Evolutionary conservation across 2,329 filamentous ascomycete genomes (phyloP), one percentile per base, ranked within the genome.

Genomic region (Cercospora sesami): DNA sequence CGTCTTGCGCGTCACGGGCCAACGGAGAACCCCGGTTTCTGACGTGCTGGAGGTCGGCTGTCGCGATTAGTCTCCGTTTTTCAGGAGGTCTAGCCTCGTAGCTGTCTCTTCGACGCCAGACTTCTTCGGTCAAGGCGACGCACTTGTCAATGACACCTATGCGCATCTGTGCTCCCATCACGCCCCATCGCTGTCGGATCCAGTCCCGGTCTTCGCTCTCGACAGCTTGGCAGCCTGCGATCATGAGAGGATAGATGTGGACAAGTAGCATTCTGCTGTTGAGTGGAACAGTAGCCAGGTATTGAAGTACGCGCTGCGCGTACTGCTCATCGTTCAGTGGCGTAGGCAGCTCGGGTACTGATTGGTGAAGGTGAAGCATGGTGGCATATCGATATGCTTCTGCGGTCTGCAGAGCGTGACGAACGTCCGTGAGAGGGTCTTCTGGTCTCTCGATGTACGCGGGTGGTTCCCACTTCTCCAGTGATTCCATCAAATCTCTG

Each of bases 181-280:
- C 80, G 4, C 80, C 78, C 89, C 89, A 92, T 36, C 89, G 83
- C 26, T 86, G 82, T 53, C 84, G 80, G 2, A 91, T 86, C 88
- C 89, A 91, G 31, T 85, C 80, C 12, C 89, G 81, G 72, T 90
- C 87, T 71, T 90, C 87, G 14, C 81, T 79, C 3, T 82, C 83
- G 26, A 83, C 81, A 8, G 86, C 86, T 77, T 91, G 89, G 71
- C 88, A 89, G 1, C 89, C 89, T 3, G 89, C 90, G 0, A 86
- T 87, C 70, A 91, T 82, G 1, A 92, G 83, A 1, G 90, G 90
- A 71, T 88, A 91, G 67, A 91, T 90, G 45, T 91, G 89, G 2
- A 91, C 85, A 57, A 91, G 89, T 18, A 88, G 85, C 0, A 88
- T 85, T 8, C 89, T 84, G 39, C 87, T 90, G 10, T 82, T 84